phyloP scores from a whole-genome alignment of 1,139 yeast species.

The Saccharomyces hybrid region DNA sequence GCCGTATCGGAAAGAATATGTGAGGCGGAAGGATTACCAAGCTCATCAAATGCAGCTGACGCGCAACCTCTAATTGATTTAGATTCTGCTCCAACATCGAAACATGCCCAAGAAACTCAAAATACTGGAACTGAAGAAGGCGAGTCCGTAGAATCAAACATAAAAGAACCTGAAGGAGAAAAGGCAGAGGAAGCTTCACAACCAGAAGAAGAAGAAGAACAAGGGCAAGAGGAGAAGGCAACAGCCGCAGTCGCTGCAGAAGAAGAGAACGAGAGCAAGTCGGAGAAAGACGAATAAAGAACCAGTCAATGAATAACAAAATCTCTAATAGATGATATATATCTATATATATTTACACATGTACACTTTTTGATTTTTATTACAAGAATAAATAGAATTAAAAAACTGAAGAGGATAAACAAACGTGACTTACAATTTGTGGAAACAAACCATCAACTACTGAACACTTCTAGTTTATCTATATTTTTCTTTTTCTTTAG shows the following conservation, averaged over 20 bases:
- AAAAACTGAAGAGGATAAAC: not conserved
- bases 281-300: constrained; percentile 18
- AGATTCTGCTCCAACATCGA: constrained; percentile 10
- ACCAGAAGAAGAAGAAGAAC: constrained; percentile 8
- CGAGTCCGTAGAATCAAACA: too few relatives aligned
- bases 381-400: too few relatives aligned
- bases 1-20: constrained; percentile 56
- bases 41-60: constrained; percentile 21
- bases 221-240: constrained; percentile 2
- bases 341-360: not conserved
- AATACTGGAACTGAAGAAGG: constrained; percentile 5
- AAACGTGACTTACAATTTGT: not conserved
- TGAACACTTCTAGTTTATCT: constrained; percentile 44
- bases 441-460: not conserved
- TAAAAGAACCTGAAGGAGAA: not conserved
- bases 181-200: constrained; percentile 18
- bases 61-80: constrained; percentile 35
- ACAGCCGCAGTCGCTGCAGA: not conserved
- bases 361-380: too few relatives aligned
- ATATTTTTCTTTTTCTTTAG: constrained; percentile 40
- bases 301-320: constrained; percentile 19
- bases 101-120: constrained; percentile 14
- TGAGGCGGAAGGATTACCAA: constrained; percentile 31
- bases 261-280: constrained; percentile 5
- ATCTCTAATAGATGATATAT: constrained; percentile 3